A percentile compares a stretch with the other conserved stretches of the same genome.
phyloP scores from a whole-genome alignment of 257 asterid species.

The Plantago ovata region DNA sequence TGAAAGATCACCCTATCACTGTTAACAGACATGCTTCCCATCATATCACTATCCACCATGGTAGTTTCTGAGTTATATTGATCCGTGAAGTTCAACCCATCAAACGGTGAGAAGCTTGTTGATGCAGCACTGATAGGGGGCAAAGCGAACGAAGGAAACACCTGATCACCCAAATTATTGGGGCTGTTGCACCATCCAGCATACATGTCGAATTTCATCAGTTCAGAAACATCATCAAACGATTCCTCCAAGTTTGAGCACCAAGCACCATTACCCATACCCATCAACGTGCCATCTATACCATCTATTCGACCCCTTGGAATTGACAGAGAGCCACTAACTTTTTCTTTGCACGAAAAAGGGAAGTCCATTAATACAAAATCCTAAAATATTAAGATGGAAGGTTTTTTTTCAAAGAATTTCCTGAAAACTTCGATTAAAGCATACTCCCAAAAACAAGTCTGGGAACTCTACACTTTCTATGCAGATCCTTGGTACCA shows the following conservation, averaged over 20 bases:
- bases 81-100: constrained; percentile 44
- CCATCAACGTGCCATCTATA: constrained; percentile 12
- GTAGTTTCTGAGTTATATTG: constrained; percentile 29
- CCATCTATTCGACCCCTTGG: constrained; percentile 41
- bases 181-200: constrained; percentile 73
- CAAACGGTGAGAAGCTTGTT: constrained; percentile 36
- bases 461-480: constrained; percentile 8
- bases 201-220: constrained; percentile 52
- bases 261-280: constrained; percentile 31
- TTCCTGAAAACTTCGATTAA: constrained; percentile 13
- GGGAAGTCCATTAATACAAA: constrained; percentile 39
- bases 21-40: constrained; percentile 22
- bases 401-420: constrained; percentile 15
- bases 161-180: constrained; percentile 43
- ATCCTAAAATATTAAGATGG: constrained; percentile 6
- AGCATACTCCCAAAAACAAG: constrained; percentile 11
- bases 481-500: constrained; percentile 11
- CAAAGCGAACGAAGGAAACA: constrained; percentile 44
- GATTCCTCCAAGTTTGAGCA: constrained; percentile 42
- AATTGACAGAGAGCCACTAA: constrained; percentile 29
- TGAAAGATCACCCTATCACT: constrained; percentile 35
- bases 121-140: constrained; percentile 35
- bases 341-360: constrained; percentile 32
- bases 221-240: constrained; percentile 35
- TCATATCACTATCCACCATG: constrained; percentile 28